Percentiles rank a stretch among this genome's conserved stretches.
Evolutionary conservation across 2,329 filamentous ascomycete genomes (phyloP).

Genomic region (Knufia petricola): DNA sequence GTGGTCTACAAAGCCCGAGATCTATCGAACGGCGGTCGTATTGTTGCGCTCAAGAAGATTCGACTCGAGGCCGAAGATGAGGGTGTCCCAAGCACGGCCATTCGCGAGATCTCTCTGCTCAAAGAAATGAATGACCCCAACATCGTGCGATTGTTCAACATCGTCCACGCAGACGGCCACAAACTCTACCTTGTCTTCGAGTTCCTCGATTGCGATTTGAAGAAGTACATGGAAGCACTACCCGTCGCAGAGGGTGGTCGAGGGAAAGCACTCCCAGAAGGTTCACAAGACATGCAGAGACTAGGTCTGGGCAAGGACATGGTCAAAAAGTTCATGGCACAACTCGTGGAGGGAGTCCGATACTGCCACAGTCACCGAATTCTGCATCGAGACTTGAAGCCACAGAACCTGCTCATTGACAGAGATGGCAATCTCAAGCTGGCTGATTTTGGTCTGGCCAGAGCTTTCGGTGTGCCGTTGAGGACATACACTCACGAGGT

Average conservation of each 20-base stretch:
- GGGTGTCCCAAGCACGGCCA: slow-evolving; percentile 83
- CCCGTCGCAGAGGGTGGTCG: slow-evolving; percentile 75
- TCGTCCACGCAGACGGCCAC: slow-evolving; percentile 87
- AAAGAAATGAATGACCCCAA: slow-evolving; percentile 92
- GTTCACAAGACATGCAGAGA: slow-evolving; percentile 54
- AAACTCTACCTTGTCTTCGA: slow-evolving; percentile 92
- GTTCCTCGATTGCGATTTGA: slow-evolving; percentile 82
- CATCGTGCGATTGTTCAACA: slow-evolving; percentile 80
- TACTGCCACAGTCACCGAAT: slow-evolving; percentile 87
- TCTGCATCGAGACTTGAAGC: slow-evolving; percentile 80
- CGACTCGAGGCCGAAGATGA: slow-evolving; percentile 91
- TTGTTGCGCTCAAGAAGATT: slow-evolving; percentile 92
- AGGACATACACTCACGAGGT: slow-evolving; percentile 87
- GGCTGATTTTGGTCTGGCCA: slow-evolving; percentile 79
- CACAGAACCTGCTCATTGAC: slow-evolving; percentile 81
- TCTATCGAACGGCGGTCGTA: slow-evolving; percentile 68
- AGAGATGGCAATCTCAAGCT: slow-evolving; percentile 81
- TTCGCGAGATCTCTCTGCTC: slow-evolving; percentile 85
- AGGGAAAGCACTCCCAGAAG: slow-evolving; percentile 75
- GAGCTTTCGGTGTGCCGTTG: slow-evolving; percentile 83
- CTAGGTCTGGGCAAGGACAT: slow-evolving; percentile 69
- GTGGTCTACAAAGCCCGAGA: slow-evolving; percentile 93
- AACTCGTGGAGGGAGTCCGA: slow-evolving; percentile 71
- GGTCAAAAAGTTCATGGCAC: slow-evolving; percentile 88
- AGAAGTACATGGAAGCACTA: slow-evolving; percentile 92